Percentiles rank a stretch among this genome's conserved stretches.
Conservation (phyloP, 108 stramenopile genomes). For the Thalassiosira profunda region DNA sequence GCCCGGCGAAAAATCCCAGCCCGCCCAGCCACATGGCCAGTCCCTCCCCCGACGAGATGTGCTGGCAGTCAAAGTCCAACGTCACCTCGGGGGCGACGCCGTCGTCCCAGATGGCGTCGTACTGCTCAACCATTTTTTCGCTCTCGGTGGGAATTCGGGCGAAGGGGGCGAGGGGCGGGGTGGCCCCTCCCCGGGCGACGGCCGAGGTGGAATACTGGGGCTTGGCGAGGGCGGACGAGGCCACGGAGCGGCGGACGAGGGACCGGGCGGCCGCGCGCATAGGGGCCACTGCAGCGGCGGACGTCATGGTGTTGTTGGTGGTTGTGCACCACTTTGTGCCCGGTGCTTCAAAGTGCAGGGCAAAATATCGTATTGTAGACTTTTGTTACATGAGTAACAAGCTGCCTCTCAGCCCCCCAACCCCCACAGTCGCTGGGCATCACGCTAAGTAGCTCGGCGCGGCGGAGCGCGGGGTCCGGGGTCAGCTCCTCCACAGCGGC, state of each 20-base stretch:
- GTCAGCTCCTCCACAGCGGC: too few relatives aligned
- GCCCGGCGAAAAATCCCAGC: conserved; percentile 72
- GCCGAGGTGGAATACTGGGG: conserved; percentile 49
- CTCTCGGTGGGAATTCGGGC: conserved; percentile 78
- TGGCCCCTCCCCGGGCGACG: conserved; percentile 40
- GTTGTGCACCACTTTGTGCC: too few relatives aligned
- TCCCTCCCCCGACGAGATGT: conserved; percentile 80
- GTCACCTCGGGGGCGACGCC: conserved; percentile 96
- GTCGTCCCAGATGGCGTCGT: conserved; percentile 96
- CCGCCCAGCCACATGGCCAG: conserved; percentile 83
- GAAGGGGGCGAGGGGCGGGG: conserved; percentile 85
- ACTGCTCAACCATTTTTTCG: conserved; percentile 91
- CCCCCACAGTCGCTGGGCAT: too few relatives aligned
- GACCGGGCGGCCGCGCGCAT: conserved; percentile 28
- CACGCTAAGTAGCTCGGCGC: too few relatives aligned
- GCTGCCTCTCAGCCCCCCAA: too few relatives aligned
- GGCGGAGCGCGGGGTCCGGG: too few relatives aligned
- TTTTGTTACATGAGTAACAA: too few relatives aligned
- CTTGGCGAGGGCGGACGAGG: conserved; percentile 42
- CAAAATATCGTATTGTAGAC: too few relatives aligned
- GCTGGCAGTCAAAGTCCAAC: conserved; percentile 96
- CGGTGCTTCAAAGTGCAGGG: too few relatives aligned
- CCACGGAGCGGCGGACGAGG: conserved; percentile 65
- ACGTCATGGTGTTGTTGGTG: conserved; percentile 17
- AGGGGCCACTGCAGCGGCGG: conserved; percentile 21